Base-by-base conservation (phyloP, 2,329 filamentous ascomycete genomes). In the Teratosphaeria zuluensis region DNA sequence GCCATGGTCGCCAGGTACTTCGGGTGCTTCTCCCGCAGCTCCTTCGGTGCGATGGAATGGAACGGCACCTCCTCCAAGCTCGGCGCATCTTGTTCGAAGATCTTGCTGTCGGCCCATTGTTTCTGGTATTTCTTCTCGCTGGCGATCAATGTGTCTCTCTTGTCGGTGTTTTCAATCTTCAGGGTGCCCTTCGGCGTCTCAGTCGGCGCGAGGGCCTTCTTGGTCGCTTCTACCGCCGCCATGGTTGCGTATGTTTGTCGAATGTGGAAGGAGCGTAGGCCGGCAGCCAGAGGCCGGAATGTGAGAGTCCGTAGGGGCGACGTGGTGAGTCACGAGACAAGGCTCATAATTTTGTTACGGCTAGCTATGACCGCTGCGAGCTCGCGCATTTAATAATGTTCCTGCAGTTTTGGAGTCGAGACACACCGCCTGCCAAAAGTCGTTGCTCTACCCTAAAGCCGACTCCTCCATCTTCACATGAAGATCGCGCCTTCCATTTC, bases 121-220 rank as follows among this genome's bases (percentile, higher is more conserved):
- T 86, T 78, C 77, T 97, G 92, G 76, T 95, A 96, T 72, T 91
- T 91, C 78, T 94, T 95, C 78, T 97, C 92, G 69, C 87, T 83
- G 33, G 84, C 84, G 67, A 94, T 86, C 65, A 95, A 80, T 55
- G 86, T 83, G 70, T 95, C 90, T 73, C 91, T 81, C 77, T 95
- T 95, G 69, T 95, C 90, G 46, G 91, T 95, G 83, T 89, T 68
- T 74, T 87, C 84, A 63, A 87, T 80, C 70, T 86, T 86, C 62
- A 87, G 74, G 48, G 83, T 86, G 63, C 84, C 84, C 67, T 82
- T 80, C 53, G 80, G 76, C 67, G 76, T 76, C 65, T 79, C 76
- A 68, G 75, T 75, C 58, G 81, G 80, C 68, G 82, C 79, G 65
- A 84, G 75, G 63, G 79, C 78, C 68, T 78, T 77, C 64, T 80